Conservation (phyloP, 169 alveolate genomes). For the Babesia gibsoni region DNA sequence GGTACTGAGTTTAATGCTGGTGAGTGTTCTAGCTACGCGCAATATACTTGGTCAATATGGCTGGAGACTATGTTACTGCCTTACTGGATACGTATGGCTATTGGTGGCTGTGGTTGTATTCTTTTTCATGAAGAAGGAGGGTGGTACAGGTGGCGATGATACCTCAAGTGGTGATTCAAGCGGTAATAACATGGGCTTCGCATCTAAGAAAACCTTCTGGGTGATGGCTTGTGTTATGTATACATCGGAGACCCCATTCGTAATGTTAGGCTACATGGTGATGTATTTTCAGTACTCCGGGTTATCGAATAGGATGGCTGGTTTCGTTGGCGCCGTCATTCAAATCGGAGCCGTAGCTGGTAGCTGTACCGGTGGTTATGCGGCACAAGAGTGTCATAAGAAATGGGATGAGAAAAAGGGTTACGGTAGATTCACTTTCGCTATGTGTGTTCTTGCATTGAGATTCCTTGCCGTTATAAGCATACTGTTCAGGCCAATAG, state of each 20-base stretch:
- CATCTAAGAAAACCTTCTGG: conserved; percentile 33
- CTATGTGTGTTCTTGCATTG: conserved; percentile 69
- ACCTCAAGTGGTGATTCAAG: too few species aligned
- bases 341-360: conserved; percentile 85
- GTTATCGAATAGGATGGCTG: conserved; percentile 81
- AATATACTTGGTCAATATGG: not conserved
- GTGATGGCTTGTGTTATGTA: conserved; percentile 49
- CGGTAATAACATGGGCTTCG: too few species aligned
- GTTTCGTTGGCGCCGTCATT: conserved; percentile 76
- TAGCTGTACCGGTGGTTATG: conserved; percentile 85
- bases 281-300: conserved; percentile 87
- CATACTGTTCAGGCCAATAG: conserved; percentile 66
- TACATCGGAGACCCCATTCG: conserved; percentile 86
- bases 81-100: conserved; percentile 2
- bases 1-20: too few species aligned
- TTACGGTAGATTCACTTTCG: conserved; percentile 87
- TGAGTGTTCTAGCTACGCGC: too few species aligned
- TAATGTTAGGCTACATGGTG: conserved; percentile 84
- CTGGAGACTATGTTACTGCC: conserved; percentile 17
- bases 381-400: conserved; percentile 79
- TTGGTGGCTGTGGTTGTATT: not conserved
- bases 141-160: too few species aligned
- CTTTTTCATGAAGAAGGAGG: too few species aligned
- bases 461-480: conserved; percentile 71
- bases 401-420: conserved; percentile 70